phyloP scores from a whole-genome alignment of 2,329 filamentous ascomycete species.

The Pseudomassariella vexata region DNA sequence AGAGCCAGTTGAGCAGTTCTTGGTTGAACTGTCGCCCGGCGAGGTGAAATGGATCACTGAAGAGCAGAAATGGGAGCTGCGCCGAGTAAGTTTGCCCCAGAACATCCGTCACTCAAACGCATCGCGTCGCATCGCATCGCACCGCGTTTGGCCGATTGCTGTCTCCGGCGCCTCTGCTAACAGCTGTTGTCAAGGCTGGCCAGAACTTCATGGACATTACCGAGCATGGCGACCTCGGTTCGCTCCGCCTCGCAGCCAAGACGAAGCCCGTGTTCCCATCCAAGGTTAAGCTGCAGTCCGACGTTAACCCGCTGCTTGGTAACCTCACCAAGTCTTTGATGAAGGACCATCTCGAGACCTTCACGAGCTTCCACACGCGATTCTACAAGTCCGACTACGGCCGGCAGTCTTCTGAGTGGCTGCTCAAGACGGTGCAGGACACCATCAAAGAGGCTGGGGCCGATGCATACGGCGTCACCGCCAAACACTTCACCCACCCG shows the following conservation, averaged over 20 bases:
- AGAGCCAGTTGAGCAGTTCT: conserved; percentile 37
- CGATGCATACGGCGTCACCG: conserved; percentile 58
- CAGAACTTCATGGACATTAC: conserved; percentile 95
- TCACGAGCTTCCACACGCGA: conserved; percentile 74
- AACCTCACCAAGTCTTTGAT: conserved; percentile 72
- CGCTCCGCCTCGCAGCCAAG: conserved; percentile 27
- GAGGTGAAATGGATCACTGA: conserved; percentile 85
- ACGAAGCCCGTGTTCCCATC: conserved; percentile 58
- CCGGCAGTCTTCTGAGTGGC: conserved; percentile 80
- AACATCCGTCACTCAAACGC: neutral
- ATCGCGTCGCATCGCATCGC: too few relatives aligned
- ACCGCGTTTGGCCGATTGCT: neutral
- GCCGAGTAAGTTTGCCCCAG: conserved; percentile 55
- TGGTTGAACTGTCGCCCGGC: conserved; percentile 81
- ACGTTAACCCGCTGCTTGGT: conserved; percentile 60
- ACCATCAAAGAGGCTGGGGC: conserved; percentile 69
- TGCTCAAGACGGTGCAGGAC: conserved; percentile 67
- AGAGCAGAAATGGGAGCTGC: conserved; percentile 89
- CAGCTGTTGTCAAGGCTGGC: conserved; percentile 54
- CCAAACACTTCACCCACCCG: conserved; percentile 69
- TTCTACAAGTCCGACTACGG: conserved; percentile 79
- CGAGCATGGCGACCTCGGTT: conserved; percentile 60
- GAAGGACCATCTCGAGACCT: conserved; percentile 68
- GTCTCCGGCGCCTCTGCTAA: conserved; percentile 11
- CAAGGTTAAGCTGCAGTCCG: conserved; percentile 58